phyloP scores from a whole-genome alignment of 1,284 basidiomycete species.

The Trametes versicolor region DNA sequence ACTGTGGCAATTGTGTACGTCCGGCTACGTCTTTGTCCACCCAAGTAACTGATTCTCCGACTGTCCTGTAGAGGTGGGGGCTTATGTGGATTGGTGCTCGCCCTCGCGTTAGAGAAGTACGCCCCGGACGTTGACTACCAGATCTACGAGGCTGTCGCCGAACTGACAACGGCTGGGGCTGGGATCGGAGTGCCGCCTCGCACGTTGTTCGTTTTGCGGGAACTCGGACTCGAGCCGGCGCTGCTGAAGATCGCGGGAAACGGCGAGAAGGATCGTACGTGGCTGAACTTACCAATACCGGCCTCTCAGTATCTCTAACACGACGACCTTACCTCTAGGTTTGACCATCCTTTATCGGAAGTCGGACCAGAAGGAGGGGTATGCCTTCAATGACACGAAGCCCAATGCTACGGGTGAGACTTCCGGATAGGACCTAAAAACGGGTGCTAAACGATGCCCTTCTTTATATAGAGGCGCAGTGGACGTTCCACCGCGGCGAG shows the following conservation, averaged over 20 bases:
- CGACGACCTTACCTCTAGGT: slow-evolving; percentile 1
- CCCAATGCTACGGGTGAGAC: too few species aligned
- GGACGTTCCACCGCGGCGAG: slow-evolving; percentile 58
- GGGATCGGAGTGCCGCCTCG: slow-evolving; percentile 64
- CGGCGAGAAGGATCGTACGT: slow-evolving; percentile 42
- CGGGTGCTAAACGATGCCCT: not conserved
- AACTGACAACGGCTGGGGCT: slow-evolving; percentile 62
- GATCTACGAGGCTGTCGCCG: slow-evolving; percentile 59
- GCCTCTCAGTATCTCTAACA: not conserved
- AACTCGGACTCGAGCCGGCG: slow-evolving; percentile 59
- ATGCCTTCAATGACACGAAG: slow-evolving; percentile 51
- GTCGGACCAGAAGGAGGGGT: slow-evolving; percentile 45
- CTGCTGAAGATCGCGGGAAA: slow-evolving; percentile 52
- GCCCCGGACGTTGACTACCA: slow-evolving; percentile 49
- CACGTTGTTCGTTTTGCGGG: slow-evolving; percentile 58
- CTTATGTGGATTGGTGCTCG: slow-evolving; percentile 48
- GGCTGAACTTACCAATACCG: too few species aligned
- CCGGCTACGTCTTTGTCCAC: not conserved
- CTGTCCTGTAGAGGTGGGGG: slow-evolving; percentile 48
- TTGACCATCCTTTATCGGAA: slow-evolving; percentile 21
- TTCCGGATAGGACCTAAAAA: too few species aligned
- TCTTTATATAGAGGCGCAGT: slow-evolving; percentile 38
- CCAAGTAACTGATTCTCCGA: too few species aligned
- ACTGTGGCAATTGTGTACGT: slow-evolving; percentile 21
- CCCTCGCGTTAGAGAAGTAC: slow-evolving; percentile 48